Evolutionary conservation across 2,329 filamentous ascomycete species (phyloP), one percentile per base, ranked within the genome.

Genomic region (Fusarium tjaetaba): DNA sequence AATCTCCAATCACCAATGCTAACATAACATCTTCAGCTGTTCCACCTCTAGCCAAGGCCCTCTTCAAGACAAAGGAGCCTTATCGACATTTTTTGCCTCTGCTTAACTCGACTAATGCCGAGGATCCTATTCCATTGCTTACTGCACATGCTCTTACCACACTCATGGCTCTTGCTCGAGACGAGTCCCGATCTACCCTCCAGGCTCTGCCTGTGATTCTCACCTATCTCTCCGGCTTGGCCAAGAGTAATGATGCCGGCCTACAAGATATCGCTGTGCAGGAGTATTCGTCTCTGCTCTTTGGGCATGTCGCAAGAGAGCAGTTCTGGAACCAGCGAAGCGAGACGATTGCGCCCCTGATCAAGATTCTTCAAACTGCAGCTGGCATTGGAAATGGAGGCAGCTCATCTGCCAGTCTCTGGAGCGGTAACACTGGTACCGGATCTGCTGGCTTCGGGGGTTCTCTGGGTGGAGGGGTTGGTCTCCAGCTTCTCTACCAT

Each of bases 191-290:
- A 57, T 89, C 94, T 61, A 93, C 95, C 62, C 88, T 93, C 68
- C 89, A 93, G 73, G 94, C 95, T 26, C 89, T 98, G 49, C 93
- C 94, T 24, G 88, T 94, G 78, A 88, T 98, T 56, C 94, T 96
- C 83, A 92, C 89, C 79, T 98, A 98, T 83, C 90, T 98, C 36
- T 93, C 95, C 13, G 91, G 91, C 60, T 87, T 98, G 63, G 91
- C 93, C 66, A 95, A 95, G 86, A 94, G 92, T 80, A 89, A 93
- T 46, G 96, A 99, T 83, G 93, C 94, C 62, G 94, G 94, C 43
- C 88, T 97, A 64, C 96, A 99, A 83, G 96, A 99, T 80, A 97
- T 98, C 80, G 96, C 95, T 32, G 95, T 98, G 18, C 94, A 96
- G 79, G 91, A 96, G 80, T 97, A 96, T 83, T 98, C 96, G 41